phyloP scores from a whole-genome alignment of 2,329 filamentous ascomycete species.

The Fragosphaeria purpurea region DNA sequence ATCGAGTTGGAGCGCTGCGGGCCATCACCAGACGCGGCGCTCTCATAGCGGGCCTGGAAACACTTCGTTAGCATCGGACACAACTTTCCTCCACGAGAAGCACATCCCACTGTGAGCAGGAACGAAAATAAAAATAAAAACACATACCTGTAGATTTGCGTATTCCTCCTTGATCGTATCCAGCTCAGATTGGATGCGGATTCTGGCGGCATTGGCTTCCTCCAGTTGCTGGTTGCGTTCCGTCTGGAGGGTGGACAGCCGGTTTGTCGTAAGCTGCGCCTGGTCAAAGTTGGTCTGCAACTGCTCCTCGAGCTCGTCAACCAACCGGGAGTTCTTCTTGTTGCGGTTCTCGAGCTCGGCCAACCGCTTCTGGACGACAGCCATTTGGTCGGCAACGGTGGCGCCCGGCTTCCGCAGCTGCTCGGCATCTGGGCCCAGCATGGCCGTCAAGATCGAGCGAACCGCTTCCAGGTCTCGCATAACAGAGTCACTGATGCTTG shows the following conservation, averaged over 20 bases:
- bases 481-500: constrained; percentile 47
- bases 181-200: constrained; percentile 56
- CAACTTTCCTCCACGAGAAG: too few relatives aligned
- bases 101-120: too few relatives aligned
- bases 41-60: constrained; percentile 50
- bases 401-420: constrained; percentile 32
- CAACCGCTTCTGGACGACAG: constrained; percentile 57
- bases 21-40: constrained; percentile 24
- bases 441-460: constrained; percentile 41
- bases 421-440: constrained; percentile 42
- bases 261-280: constrained; percentile 74
- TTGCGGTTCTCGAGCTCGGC: constrained; percentile 55
- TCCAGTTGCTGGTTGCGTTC: constrained; percentile 68
- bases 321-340: constrained; percentile 82
- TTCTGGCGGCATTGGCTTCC: constrained; percentile 59
- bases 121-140: constrained; percentile 17
- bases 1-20: constrained; percentile 51
- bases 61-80: too few relatives aligned
- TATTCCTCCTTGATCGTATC: constrained; percentile 61
- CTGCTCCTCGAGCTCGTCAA: constrained; percentile 95
- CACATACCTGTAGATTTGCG: constrained; percentile 62
- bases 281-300: constrained; percentile 92
- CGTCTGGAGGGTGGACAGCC: constrained; percentile 69
- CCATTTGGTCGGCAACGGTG: constrained; percentile 44
- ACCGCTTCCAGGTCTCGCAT: constrained; percentile 54